phyloP scores from a whole-genome alignment of 495 filamentous ascomycete genomes.

The Hyphodiscus hymeniophilus region DNA sequence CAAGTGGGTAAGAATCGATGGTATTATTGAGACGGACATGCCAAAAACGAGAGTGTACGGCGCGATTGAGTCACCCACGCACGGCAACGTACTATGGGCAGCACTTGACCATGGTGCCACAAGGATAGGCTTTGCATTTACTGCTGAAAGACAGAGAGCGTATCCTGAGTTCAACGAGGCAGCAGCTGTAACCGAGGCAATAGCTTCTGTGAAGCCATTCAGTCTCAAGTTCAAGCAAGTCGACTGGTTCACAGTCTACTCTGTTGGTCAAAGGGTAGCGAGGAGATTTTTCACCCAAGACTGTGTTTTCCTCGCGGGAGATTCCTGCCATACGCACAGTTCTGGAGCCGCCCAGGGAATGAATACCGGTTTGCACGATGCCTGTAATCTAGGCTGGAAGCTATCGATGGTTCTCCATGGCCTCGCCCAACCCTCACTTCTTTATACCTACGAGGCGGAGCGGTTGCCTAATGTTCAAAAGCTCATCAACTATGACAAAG shows the following conservation, averaged over 20 bases:
- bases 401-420: slow-evolving; percentile 34
- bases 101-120: slow-evolving; percentile 39
- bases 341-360: slow-evolving; percentile 41
- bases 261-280: slow-evolving; percentile 45
- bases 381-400: slow-evolving; percentile 46
- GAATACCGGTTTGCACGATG: slow-evolving; percentile 46
- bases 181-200: slow-evolving; percentile 33
- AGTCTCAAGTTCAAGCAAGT: slow-evolving; percentile 32
- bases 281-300: slow-evolving; percentile 31
- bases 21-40: slow-evolving; percentile 39
- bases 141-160: slow-evolving; percentile 32
- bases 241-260: slow-evolving; percentile 54
- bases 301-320: slow-evolving; percentile 40
- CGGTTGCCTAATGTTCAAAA: slow-evolving; percentile 31
- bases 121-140: slow-evolving; percentile 46
- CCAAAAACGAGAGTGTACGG: slow-evolving; percentile 39
- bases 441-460: slow-evolving; percentile 36
- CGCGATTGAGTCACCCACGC: slow-evolving; percentile 40
- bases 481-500: slow-evolving; percentile 39
- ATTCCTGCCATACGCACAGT: slow-evolving; percentile 44
- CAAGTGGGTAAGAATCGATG: slow-evolving; percentile 43
- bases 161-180: slow-evolving; percentile 33
- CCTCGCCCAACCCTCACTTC: slow-evolving; percentile 25
- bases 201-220: slow-evolving; percentile 38
- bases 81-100: slow-evolving; percentile 44